These are phyloP conservation scores for Glonium stellatum DNA, from an alignment of 495 filamentous ascomycete genomes.

Conservation along the genomic window DNA sequence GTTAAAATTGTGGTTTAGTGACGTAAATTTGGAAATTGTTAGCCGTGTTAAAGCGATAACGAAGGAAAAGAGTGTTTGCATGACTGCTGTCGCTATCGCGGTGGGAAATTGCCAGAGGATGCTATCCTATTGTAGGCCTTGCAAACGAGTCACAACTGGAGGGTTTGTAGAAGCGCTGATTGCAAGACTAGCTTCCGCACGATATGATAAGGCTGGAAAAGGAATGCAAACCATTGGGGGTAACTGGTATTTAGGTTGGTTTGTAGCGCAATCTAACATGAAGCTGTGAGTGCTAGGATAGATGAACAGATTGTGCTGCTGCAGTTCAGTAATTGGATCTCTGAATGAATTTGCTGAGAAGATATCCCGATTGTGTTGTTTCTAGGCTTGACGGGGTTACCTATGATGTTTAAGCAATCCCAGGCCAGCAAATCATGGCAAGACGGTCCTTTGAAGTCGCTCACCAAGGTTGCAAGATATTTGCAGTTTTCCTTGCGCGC, in stretches of 20 bases:
- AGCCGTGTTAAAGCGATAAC: neutral
- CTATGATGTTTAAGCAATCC: too few species aligned
- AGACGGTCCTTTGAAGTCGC: too few species aligned
- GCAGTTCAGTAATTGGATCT: too few species aligned
- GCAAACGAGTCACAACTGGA: neutral
- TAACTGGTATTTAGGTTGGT: neutral
- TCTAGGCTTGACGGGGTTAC: too few species aligned
- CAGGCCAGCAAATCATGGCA: too few species aligned
- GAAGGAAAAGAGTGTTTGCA: neutral
- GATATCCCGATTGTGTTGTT: too few species aligned
- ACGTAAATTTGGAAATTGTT: neutral
- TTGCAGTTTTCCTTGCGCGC: too few species aligned
- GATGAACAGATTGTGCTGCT: too few species aligned
- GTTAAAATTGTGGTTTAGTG: neutral
- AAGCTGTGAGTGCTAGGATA: too few species aligned
- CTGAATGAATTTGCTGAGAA: too few species aligned
- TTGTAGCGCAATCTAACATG: too few species aligned
- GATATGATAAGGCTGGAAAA: neutral
- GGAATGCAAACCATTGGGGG: neutral
- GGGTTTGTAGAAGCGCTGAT: neutral
- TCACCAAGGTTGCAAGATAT: too few species aligned
- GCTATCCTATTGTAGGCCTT: neutral
- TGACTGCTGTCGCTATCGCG: neutral
- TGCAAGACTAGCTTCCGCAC: neutral
- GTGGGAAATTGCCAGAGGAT: neutral